phyloP scores from a whole-genome alignment of 176 grass and related monocot genomes.

The Oryza longistaminata region DNA sequence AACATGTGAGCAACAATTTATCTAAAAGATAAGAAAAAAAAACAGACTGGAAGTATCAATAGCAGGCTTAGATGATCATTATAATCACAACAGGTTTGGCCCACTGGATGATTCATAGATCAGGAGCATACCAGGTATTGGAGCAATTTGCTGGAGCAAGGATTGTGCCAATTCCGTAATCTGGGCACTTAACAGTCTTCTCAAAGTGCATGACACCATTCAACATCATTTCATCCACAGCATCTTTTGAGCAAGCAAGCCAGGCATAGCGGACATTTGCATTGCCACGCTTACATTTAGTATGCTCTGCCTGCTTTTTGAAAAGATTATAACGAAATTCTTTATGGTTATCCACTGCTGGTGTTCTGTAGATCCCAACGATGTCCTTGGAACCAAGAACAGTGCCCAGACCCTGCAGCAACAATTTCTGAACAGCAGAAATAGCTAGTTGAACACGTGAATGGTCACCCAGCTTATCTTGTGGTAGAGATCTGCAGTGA shows the following conservation, averaged over 20 bases:
- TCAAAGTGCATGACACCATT: slow-evolving; percentile 51
- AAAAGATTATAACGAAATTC: slow-evolving; percentile 63
- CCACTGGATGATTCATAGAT: neutral
- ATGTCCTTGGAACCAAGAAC: slow-evolving; percentile 72
- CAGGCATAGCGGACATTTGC: slow-evolving; percentile 97
- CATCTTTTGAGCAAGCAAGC: slow-evolving; percentile 75
- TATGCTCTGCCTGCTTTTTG: slow-evolving; percentile 59
- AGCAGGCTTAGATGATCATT: neutral
- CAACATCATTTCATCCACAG: slow-evolving; percentile 74
- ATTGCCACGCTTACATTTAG: slow-evolving; percentile 54
- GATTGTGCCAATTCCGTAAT: slow-evolving; percentile 70
- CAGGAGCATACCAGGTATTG: slow-evolving; percentile 64
- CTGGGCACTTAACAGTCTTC: slow-evolving; percentile 46
- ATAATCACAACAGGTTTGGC: slow-evolving; percentile 5
- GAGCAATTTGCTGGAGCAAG: slow-evolving; percentile 73
- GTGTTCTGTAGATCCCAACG: slow-evolving; percentile 64
- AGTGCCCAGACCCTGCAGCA: slow-evolving; percentile 62
- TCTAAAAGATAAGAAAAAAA: neutral
- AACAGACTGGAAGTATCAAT: neutral
- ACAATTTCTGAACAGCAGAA: slow-evolving; percentile 71
- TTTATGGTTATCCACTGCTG: slow-evolving; percentile 51
- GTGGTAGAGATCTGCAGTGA: slow-evolving; percentile 18
- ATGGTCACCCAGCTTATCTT: slow-evolving; percentile 35
- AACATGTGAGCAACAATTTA: slow-evolving; percentile 15
- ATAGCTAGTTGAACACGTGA: slow-evolving; percentile 38